Evolutionary conservation across 164 flowering plant genomes (phyloP).

Genomic region (Tetrastigma voinierianum): DNA sequence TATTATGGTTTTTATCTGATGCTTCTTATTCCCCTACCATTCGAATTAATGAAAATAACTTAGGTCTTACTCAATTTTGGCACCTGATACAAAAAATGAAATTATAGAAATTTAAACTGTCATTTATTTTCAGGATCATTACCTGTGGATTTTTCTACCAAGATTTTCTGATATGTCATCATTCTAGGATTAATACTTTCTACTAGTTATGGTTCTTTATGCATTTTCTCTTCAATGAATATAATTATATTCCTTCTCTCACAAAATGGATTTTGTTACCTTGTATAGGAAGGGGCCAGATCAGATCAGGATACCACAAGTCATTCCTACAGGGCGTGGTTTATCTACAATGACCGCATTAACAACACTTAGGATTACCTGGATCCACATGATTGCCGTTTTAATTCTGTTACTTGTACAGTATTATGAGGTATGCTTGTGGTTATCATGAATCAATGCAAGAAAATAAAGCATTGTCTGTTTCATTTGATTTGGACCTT

Average conservation of each 20-base stretch:
- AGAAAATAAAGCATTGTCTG: background rate
- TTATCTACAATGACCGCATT: conserved; percentile 90
- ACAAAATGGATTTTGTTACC: background rate
- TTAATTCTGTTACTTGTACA: background rate
- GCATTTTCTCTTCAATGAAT: background rate
- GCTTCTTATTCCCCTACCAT: too few species aligned
- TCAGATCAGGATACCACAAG: conserved; percentile 37
- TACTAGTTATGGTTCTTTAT: background rate
- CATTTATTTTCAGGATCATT: too few species aligned
- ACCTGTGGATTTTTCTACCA: too few species aligned
- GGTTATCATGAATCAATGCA: background rate
- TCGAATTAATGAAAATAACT: too few species aligned
- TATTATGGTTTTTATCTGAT: too few species aligned
- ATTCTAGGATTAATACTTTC: too few species aligned
- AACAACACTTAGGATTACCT: conserved; percentile 62
- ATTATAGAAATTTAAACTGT: too few species aligned
- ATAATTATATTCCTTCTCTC: background rate
- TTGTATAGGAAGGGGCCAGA: conserved; percentile 56
- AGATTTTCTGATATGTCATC: too few species aligned
- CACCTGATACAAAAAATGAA: too few species aligned
- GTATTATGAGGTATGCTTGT: conserved; percentile 4
- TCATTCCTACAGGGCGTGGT: conserved; percentile 79
- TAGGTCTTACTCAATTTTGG: too few species aligned
- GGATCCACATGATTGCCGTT: background rate
- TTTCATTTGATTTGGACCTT: background rate